Evolutionary conservation across 148 eudicot genomes (phyloP).

Genomic region (Fagopyrum tataricum): DNA sequence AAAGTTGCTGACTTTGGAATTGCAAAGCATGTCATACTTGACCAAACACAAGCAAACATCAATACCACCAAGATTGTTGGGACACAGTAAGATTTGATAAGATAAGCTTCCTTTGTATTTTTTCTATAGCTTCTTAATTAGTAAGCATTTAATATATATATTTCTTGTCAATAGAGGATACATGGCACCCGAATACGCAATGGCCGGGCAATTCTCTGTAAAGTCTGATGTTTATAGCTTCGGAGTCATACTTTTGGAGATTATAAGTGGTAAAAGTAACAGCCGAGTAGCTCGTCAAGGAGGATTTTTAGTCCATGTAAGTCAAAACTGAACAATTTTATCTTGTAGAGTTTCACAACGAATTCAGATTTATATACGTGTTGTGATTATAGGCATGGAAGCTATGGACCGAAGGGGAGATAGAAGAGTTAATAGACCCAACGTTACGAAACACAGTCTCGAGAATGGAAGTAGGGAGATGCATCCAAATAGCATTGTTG

Average conservation of each 20-base stretch:
- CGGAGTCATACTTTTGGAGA: constrained; percentile 12
- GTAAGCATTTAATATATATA: background rate
- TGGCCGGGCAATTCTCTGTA: background rate
- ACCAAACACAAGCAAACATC: constrained; percentile 17
- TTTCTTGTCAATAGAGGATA: background rate
- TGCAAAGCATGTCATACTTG: background rate
- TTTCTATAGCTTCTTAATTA: background rate
- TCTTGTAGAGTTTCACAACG: background rate
- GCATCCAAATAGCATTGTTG: constrained; percentile 3
- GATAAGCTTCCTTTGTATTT: background rate
- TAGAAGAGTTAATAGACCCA: constrained; percentile 6
- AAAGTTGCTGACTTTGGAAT: constrained; percentile 16
- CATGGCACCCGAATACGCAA: background rate
- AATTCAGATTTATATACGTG: background rate
- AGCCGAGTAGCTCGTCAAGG: background rate
- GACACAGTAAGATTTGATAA: constrained; percentile 12
- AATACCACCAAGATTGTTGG: constrained; percentile 13
- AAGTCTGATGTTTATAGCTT: constrained; percentile 9
- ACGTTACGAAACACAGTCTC: background rate
- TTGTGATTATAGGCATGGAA: background rate
- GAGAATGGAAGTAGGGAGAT: constrained; percentile 4
- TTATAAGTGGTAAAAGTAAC: background rate
- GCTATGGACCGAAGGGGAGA: constrained; percentile 2
- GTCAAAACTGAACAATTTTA: background rate
- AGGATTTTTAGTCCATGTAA: constrained; percentile 7